Base-by-base conservation (phyloP, 805 yeast genomes). In the Jamesozyma piceae region DNA sequence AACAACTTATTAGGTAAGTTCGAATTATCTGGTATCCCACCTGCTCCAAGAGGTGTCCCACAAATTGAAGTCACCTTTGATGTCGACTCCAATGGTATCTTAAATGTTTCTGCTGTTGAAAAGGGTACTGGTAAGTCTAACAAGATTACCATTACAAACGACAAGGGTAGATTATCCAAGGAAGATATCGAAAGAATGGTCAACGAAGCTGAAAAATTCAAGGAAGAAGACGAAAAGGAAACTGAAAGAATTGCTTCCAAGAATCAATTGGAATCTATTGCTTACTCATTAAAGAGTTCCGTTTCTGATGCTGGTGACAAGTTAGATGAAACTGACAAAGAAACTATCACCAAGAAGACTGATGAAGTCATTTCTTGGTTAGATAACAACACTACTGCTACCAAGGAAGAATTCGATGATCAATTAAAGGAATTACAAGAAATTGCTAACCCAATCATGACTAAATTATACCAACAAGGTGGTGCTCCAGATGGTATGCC, bases 31-130 rank as follows among this genome's bases (percentile, higher is more conserved):
- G 96, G 96, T 68, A 89, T 89, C 53, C 97, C 97, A 64, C 96
- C 97, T 58, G 96, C 96, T 43, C 96, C 96, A 73, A 87, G 96
- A 77, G 97, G 97, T 80, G 94, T 84, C 60, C 97, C 97, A 64
- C 96, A 88, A 75, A 82, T 89, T 62, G 97, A 89, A 78, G 97
- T 89, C 57, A 88, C 95, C 60, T 89, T 89, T 67, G 97, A 89
- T 68, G 74, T 89, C 64, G 97, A 89, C 68, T 95, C 97, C 57
- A 89, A 89, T 71, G 97, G 97, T 77, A 89, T 89, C 71, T 77
- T 89, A 74, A 89, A 89, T 72, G 97, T 89, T 48, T 82, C 94
- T 58, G 97, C 97, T 48, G 80, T 89, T 59, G 97, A 89, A 76
- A 90, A 90, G 82, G 95, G 96, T 75, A 90, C 97, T 55, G 97